A percentile compares a stretch with the other conserved stretches of the same genome.
These are phyloP conservation scores for Ligustrum vulgare DNA, from an alignment of 257 asterid genomes.

Conservation along the genomic window DNA sequence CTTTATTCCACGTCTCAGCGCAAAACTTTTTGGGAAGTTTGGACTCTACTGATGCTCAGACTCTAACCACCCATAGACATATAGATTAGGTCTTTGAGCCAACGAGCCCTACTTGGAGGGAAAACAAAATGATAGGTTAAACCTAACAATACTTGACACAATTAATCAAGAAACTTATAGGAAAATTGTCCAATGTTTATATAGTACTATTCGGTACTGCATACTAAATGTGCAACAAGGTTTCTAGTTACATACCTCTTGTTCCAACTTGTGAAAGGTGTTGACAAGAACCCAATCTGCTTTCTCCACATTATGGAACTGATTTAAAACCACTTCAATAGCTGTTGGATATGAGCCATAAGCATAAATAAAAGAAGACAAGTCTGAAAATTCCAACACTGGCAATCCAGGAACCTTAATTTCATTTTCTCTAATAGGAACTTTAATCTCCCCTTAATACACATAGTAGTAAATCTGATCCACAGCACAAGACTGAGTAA, in stretches of 20 bases:
- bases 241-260: not conserved
- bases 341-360: not conserved
- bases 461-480: not conserved
- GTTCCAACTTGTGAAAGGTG: not conserved
- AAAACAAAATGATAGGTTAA: no score
- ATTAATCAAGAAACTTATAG: not conserved
- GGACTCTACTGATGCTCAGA: conserved; percentile 22
- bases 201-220: no score
- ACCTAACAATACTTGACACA: not conserved
- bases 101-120: no score
- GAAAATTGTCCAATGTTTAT: no score
- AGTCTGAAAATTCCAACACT: not conserved
- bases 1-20: conserved; percentile 5
- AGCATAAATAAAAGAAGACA: not conserved
- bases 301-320: not conserved
- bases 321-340: not conserved
- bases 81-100: no score
- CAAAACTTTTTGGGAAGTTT: conserved; percentile 12
- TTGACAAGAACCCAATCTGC: conserved; percentile 13
- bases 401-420: not conserved
- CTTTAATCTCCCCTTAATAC: not conserved
- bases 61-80: conserved; percentile 34
- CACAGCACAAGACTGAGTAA: conserved; percentile 32
- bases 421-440: not conserved
- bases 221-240: not conserved